These are phyloP conservation scores for Alternaria consortialis DNA, from an alignment of 2,329 filamentous ascomycete species.

Conservation along the genomic window DNA sequence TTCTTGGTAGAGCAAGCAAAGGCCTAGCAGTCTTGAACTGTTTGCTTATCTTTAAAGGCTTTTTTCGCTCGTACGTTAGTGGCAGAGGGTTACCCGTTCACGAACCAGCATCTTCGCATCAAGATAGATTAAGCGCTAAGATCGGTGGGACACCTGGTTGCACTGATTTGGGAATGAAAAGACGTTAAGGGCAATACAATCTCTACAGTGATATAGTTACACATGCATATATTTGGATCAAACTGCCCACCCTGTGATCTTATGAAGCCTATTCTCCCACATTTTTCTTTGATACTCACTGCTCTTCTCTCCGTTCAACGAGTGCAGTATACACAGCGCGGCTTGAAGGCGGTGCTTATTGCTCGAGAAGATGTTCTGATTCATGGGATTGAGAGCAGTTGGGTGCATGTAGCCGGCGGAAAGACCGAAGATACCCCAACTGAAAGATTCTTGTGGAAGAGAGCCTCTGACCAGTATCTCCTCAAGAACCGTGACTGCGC, in stretches of 20 bases:
- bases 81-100: not conserved
- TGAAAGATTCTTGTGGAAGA: slow-evolving; percentile 26
- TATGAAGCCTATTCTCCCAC: not conserved
- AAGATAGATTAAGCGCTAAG: not conserved
- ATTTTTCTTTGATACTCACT: not conserved
- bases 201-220: not conserved
- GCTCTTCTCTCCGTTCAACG: slow-evolving; percentile 8
- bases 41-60: not conserved
- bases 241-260: not conserved
- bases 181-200: not conserved
- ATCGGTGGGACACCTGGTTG: not conserved
- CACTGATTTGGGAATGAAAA: not conserved
- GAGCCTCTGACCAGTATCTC: slow-evolving; percentile 15
- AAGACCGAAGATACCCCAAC: slow-evolving; percentile 31
- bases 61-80: not conserved
- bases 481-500: slow-evolving; percentile 21
- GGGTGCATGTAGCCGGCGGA: slow-evolving; percentile 26
- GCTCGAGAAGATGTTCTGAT: slow-evolving; percentile 10
- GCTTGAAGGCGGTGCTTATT: slow-evolving; percentile 24
- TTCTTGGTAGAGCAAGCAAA: not conserved
- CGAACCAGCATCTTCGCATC: not conserved
- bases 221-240: not conserved
- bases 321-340: slow-evolving; percentile 21
- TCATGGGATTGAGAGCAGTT: not conserved
- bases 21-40: not conserved